Evolutionary conservation across 1,139 yeast species (phyloP), one percentile per base, ranked within the genome.

Genomic region (Yamadazyma sp.): DNA sequence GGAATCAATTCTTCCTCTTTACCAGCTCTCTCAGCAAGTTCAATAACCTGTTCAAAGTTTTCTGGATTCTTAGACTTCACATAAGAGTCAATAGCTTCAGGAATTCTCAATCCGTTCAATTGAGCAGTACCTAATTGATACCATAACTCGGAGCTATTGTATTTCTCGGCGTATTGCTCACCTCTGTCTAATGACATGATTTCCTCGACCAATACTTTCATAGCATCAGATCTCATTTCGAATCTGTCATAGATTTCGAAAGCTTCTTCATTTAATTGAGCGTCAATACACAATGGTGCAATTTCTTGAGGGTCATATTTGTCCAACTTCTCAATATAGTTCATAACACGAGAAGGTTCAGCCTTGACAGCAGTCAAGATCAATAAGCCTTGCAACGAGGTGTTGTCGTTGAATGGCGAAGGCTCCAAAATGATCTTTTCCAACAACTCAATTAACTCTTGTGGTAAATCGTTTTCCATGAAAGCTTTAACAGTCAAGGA

Each of bases 351-450:
- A 11, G 92, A 72, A 53, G 89, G 80, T 62, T 92, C 97, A 38
- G 96, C 96, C 66, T 89, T 90, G 60, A 92, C 87, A 28, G 98
- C 97, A 48, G 98, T 92, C 57, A 92, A 76, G 51, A 92, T 78
- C 62, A 92, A 73, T 61, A 92, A 73, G 40, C 96, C 97, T 73
- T 92, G 98, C 59, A 92, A 74, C 31, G 96, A 90, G 49, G 94
- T 86, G 64, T 94, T 92, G 51, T 92, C 97, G 55, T 82, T 87
- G 71, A 92, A 92, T 51, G 97, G 95, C 49, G 97, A 89, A 41
- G 97, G 97, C 65, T 92, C 98, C 55, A 92, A 74, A 48, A 94
- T 89, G 56, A 92, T 92, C 73, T 92, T 92, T 64, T 92, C 98
- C 53, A 92, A 74, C 48, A 92, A 77, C 67, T 92, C 98, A 60